A percentile compares a stretch with the other conserved stretches of the same genome.
Evolutionary conservation across 768 basidiomycete species (phyloP).

Genomic region (Boletus fagicola): DNA sequence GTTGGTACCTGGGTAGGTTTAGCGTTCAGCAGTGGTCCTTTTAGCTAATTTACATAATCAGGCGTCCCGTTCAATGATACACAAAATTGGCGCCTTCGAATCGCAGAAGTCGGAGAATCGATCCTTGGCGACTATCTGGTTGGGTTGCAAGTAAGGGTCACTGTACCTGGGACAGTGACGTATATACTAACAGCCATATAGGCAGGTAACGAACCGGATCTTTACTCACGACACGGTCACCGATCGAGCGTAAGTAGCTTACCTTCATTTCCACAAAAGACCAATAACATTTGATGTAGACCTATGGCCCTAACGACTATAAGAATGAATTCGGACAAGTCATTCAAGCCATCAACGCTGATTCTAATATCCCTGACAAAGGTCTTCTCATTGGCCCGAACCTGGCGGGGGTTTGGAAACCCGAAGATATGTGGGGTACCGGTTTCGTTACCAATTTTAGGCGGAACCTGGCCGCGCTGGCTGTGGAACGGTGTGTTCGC

Average conservation of each 20-base stretch:
- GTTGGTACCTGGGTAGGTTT: conserved; percentile 58
- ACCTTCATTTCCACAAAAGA: too few species aligned
- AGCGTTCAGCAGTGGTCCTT: not conserved
- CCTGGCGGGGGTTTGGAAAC: conserved; percentile 54
- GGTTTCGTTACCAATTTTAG: conserved; percentile 46
- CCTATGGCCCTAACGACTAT: conserved; percentile 41
- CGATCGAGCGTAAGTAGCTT: not conserved
- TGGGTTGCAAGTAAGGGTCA: conserved; percentile 42
- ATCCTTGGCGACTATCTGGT: conserved; percentile 65
- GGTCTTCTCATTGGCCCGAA: conserved; percentile 62
- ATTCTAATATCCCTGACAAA: conserved; percentile 37
- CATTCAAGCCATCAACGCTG: conserved; percentile 41
- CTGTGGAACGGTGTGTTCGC: conserved; percentile 52
- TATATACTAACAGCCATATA: conserved; percentile 30
- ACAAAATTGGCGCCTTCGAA: conserved; percentile 45
- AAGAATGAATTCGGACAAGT: conserved; percentile 44
- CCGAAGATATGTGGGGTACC: conserved; percentile 51
- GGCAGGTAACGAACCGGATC: conserved; percentile 78
- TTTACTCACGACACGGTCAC: conserved; percentile 50
- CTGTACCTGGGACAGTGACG: not conserved
- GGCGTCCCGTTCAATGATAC: conserved; percentile 69
- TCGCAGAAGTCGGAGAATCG: conserved; percentile 55
- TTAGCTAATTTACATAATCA: conserved; percentile 18
- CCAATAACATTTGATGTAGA: conserved; percentile 4
- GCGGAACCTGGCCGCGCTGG: conserved; percentile 42